Conservation (phyloP, 768 basidiomycete genomes). For the Boletus insuetus region DNA sequence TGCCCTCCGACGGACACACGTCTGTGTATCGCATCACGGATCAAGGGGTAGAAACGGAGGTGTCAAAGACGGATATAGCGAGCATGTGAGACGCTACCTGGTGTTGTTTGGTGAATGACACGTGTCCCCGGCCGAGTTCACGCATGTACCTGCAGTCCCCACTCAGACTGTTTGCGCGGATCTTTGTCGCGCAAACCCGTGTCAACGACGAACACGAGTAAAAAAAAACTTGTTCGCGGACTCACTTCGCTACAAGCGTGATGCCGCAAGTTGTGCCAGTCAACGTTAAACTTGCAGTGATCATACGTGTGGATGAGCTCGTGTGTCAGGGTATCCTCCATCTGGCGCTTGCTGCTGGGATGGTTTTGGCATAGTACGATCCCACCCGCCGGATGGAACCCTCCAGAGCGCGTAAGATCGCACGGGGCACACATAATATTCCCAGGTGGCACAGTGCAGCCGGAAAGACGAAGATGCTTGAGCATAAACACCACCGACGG, state of each 20-base stretch:
- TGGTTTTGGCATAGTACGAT: constrained; percentile 85
- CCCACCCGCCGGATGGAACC: constrained; percentile 79
- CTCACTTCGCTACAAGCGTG: constrained; percentile 96
- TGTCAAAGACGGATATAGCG: constrained; percentile 10
- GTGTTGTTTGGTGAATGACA: constrained; percentile 88
- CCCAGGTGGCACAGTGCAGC: constrained; percentile 64
- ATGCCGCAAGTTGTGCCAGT: constrained; percentile 88
- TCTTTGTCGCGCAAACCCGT: constrained; percentile 47
- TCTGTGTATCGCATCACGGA: constrained; percentile 41
- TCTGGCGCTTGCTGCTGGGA: constrained; percentile 76
- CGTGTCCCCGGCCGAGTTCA: constrained; percentile 74
- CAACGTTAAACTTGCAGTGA: constrained; percentile 90
- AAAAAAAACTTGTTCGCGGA: constrained; percentile 2
- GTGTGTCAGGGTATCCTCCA: constrained; percentile 92
- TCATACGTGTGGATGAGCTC: constrained; percentile 96
- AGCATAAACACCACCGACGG: constrained; percentile 89
- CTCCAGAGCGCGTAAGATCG: constrained; percentile 69
- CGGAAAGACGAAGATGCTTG: constrained; percentile 77
- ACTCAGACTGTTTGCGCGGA: constrained; percentile 90
- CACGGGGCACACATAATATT: constrained; percentile 88
- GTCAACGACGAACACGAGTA: neutral
- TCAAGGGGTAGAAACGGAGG: constrained; percentile 2
- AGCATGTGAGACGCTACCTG: constrained; percentile 53
- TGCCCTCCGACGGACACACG: constrained; percentile 87
- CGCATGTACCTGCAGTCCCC: constrained; percentile 89